Conservation (phyloP, 1,284 basidiomycete genomes). For the Butyriboletus appendiculatus region DNA sequence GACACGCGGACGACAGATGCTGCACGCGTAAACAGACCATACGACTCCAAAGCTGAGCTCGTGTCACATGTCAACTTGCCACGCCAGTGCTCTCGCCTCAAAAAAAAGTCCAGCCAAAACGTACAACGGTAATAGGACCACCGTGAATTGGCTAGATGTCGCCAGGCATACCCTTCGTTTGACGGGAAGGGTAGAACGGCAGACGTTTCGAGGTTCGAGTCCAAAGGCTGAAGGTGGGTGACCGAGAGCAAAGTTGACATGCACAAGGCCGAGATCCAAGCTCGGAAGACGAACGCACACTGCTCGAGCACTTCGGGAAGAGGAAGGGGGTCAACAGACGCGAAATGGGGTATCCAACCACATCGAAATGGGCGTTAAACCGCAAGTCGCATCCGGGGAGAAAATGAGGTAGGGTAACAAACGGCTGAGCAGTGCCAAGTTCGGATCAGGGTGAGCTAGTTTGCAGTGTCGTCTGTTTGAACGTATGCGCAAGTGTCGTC, state of each 20-base stretch:
- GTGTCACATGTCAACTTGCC: slow-evolving; percentile 7
- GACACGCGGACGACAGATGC: slow-evolving; percentile 9
- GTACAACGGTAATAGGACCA: not conserved
- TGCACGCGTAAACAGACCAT: slow-evolving; percentile 9
- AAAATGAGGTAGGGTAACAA: not conserved
- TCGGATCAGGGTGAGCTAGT: slow-evolving; percentile 15
- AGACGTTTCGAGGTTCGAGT: not conserved
- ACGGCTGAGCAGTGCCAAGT: slow-evolving; percentile 10
- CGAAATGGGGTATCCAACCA: slow-evolving; percentile 4
- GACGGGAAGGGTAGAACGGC: not conserved
- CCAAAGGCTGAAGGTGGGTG: not conserved
- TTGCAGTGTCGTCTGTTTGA: slow-evolving; percentile 17
- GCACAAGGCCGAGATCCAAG: slow-evolving; percentile 13
- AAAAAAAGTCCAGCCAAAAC: not conserved
- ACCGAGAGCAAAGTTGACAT: slow-evolving; percentile 7
- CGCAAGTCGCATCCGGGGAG: slow-evolving; percentile 9
- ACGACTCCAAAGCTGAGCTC: slow-evolving; percentile 13
- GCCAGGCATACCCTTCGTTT: not conserved
- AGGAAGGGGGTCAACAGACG: slow-evolving; percentile 7
- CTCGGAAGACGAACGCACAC: slow-evolving; percentile 14
- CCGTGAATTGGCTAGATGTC: not conserved
- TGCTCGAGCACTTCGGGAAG: not conserved
- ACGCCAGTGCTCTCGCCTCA: not conserved
- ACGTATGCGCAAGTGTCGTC: slow-evolving; percentile 13
- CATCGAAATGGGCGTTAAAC: slow-evolving; percentile 16